Conservation (phyloP, 495 filamentous ascomycete species). For the Cryomyces antarcticus region DNA sequence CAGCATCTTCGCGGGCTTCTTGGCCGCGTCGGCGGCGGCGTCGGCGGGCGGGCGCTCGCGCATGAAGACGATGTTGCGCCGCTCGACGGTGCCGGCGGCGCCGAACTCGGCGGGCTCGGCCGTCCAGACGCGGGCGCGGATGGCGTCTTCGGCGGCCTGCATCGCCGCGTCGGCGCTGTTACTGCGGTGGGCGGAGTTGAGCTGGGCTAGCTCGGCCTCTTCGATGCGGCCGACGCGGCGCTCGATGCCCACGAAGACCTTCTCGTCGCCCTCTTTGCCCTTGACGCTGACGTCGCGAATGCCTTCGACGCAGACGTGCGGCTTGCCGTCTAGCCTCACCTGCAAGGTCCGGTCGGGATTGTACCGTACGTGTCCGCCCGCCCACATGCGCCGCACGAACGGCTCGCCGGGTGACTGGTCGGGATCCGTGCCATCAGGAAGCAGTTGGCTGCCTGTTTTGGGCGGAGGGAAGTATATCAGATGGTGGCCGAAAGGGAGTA, state of each 20-base stretch:
- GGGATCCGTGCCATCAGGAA: constrained; percentile 24
- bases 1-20: not conserved
- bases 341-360: constrained; percentile 12
- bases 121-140: constrained; percentile 24
- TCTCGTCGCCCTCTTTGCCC: constrained; percentile 34
- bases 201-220: constrained; percentile 22
- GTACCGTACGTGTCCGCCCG: constrained; percentile 17
- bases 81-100: constrained; percentile 27
- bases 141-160: constrained; percentile 16
- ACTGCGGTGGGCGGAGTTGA: too few relatives aligned
- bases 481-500: constrained; percentile 17
- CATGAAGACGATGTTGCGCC: constrained; percentile 42
- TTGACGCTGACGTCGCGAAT: constrained; percentile 40
- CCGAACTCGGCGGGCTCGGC: constrained; percentile 21
- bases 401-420: constrained; percentile 19
- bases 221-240: constrained; percentile 23
- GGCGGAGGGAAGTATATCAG: constrained; percentile 21
- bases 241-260: constrained; percentile 38
- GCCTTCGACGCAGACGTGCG: constrained; percentile 39
- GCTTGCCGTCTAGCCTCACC: constrained; percentile 26
- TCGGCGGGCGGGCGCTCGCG: constrained; percentile 16
- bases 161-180: too few relatives aligned
- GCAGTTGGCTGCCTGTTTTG: constrained; percentile 8
- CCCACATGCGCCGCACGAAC: constrained; percentile 24
- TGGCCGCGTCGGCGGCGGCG: constrained; percentile 13